These are phyloP conservation scores for Geotrichum cucujoidarum DNA, from an alignment of 1,139 yeast genomes.

Conservation along the genomic window DNA sequence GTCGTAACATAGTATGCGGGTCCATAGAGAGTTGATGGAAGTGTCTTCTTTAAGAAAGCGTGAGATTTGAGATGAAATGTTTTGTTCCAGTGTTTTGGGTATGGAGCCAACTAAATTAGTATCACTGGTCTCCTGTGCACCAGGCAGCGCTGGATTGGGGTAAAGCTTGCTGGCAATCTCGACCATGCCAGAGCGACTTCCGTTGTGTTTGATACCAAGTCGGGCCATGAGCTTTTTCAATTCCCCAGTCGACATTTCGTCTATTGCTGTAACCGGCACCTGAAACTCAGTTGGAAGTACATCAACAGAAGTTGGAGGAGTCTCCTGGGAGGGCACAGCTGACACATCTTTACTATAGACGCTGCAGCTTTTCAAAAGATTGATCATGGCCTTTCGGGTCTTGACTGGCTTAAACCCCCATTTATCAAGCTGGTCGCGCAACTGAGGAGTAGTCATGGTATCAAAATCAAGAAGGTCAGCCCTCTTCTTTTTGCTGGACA, in stretches of 20 bases:
- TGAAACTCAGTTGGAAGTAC: background rate
- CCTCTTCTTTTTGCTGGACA: background rate
- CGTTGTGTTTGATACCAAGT: constrained; percentile 9
- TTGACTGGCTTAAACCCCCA: constrained; percentile 18
- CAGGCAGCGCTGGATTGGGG: background rate
- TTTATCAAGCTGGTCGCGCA: constrained; percentile 11
- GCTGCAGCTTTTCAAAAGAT: constrained; percentile 15
- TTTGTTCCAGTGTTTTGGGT: background rate
- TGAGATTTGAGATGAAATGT: background rate
- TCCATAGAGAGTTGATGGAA: constrained; percentile 20
- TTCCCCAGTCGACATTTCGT: constrained; percentile 10
- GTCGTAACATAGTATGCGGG: constrained; percentile 23
- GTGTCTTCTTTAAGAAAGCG: background rate
- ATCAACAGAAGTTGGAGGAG: background rate
- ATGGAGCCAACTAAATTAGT: background rate
- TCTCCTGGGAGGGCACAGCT: background rate
- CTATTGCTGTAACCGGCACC: background rate
- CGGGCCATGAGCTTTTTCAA: constrained; percentile 2
- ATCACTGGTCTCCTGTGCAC: background rate
- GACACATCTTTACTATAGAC: background rate
- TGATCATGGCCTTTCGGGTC: constrained; percentile 11
- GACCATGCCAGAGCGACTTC: constrained; percentile 8
- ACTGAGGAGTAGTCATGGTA: constrained; percentile 9
- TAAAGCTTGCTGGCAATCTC: background rate
- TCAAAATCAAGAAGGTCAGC: constrained; percentile 6